These are phyloP conservation scores for Cornus suecica DNA, from an alignment of 148 eudicot species.

Conservation along the genomic window DNA sequence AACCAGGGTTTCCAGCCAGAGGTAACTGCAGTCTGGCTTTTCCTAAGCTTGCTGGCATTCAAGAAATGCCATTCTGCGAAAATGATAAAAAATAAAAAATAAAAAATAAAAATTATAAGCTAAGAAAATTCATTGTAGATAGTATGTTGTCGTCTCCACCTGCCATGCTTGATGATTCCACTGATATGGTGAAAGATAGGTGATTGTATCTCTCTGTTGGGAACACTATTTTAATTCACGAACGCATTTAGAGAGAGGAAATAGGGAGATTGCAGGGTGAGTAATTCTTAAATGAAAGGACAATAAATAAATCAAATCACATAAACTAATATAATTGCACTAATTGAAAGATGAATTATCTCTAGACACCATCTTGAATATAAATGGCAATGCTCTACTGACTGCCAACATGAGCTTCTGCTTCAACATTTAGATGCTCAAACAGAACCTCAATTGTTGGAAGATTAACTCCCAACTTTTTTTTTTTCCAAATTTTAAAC, in stretches of 20 bases:
- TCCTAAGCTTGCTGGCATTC: constrained; percentile 43
- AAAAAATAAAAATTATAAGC: neutral
- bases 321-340: neutral
- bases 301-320: neutral
- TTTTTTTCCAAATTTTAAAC: neutral
- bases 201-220: constrained; percentile 56
- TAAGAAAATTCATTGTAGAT: neutral
- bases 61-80: constrained; percentile 55
- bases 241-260: constrained; percentile 35
- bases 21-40: constrained; percentile 64
- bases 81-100: neutral
- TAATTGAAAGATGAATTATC: constrained; percentile 33
- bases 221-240: constrained; percentile 58
- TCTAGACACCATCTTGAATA: constrained; percentile 65
- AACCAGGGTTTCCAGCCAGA: constrained; percentile 58
- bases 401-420: constrained; percentile 65
- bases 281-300: neutral
- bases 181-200: constrained; percentile 77
- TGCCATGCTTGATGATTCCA: too few relatives aligned
- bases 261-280: neutral
- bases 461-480: constrained; percentile 77
- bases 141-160: constrained; percentile 28
- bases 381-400: constrained; percentile 83
- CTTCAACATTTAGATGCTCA: constrained; percentile 70
- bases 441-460: constrained; percentile 87